Evolutionary conservation across 768 basidiomycete genomes (phyloP), one percentile per base, ranked within the genome.

Genomic region (Vishniacozyma victoriae): DNA sequence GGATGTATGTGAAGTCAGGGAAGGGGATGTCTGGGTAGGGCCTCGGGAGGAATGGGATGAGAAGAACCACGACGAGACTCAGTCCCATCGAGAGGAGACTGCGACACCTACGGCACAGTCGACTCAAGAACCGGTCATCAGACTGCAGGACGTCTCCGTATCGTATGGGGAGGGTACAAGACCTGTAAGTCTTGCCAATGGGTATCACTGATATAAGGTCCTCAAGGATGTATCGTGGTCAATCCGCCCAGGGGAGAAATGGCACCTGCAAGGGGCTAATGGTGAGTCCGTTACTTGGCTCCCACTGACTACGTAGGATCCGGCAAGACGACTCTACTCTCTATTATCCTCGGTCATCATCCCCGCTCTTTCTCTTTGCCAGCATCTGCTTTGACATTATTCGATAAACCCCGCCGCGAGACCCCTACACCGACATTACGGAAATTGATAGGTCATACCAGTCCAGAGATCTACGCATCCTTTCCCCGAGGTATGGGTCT

Each of bases 271-370:
- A 60, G 92, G 93, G 7, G 74, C 82, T 19, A 99, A 97, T 66
- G 93, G 87, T 84, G 68, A 26, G 74, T 38, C 37, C 7, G 7
- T 11, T 38, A 19, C 11, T 18, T 11, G 13, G 16, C 11, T 7
- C 5, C 18, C 7, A 20, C 19, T 25, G 40, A 22, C 23, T 23
- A 9, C 24, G 9, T 62, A 87, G 87, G 93, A 37, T 90, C 88
- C 0, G 93, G 93, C 14, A 99, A 97, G 75, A 91, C 91, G 0
- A 97, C 93, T 0, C 82, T 96, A 5, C 77, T 96, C 18, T 83
- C 92, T 15, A 71, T 96, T 24, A 74, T 99, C 31, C 89, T 89
- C 0, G 93, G 93, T 20, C 90, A 93, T 66, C 93, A 97, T 70
- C 93, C 93, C 0, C 87, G 90, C 53, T 96, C 93, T 1, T 97